Evolutionary conservation across 257 asterid species (phyloP), one percentile per base, ranked within the genome.

Genomic region (Forsythia viridissima): DNA sequence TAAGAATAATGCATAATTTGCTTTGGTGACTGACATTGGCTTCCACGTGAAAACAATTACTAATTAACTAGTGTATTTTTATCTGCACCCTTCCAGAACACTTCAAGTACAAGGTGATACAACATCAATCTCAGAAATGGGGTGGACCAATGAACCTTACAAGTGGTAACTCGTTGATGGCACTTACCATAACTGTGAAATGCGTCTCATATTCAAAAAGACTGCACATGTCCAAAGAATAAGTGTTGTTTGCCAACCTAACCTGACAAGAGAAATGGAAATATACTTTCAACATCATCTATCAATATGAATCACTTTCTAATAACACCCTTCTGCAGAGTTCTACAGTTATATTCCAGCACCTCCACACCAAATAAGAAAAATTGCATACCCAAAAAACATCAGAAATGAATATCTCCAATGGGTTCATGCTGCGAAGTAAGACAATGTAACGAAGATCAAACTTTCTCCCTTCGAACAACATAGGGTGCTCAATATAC

Each of bases 401-500:
- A 74, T 95, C 97, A 8, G 93, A 77, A 69, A 95, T 92, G 86
- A 91, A 92, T 76, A 95, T 84, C 83, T 93, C 97, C 89, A 95
- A 46, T 8, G 99, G 99, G 80, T 80, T 88, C 75, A 95, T 84
- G 85, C 93, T 88, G 84, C 97, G 94, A 67, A 91, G 89, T 85
- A 95, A 79, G 52, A 93, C 24, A 24, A 24, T 24, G 24, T 24
- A 24, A 24, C 24, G 24, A 24, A 24, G 24, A 24, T 24, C 24
- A 86, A 95, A 95, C 81, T 95, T 95, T 84, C 80, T 93, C 89
- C 99, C 98, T 80, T 85, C 80, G 86, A 95, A 91, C 82, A 95
- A 81, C 51, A 94, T 94, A 74, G 99, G 99, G 81, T 90, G 97
- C 87, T 95, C 99, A 80, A 93, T 95, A 82, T 95, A 95, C 87